Evolutionary conservation across 148 eudicot genomes (phyloP), one percentile per base, ranked within the genome.

Genomic region (Diospyros lotus): DNA sequence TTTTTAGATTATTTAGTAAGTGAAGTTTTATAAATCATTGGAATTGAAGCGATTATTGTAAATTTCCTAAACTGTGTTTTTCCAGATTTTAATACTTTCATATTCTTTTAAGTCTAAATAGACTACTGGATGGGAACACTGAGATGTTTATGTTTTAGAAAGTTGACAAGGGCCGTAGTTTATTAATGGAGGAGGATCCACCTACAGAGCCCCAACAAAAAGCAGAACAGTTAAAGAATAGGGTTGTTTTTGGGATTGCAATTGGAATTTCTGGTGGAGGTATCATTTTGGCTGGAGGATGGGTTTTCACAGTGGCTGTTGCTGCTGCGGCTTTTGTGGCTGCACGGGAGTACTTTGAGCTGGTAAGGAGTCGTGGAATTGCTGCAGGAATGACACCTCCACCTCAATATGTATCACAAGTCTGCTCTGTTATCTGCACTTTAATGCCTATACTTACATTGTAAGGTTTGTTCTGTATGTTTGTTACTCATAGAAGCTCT

Each of bases 311-410:
- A 2, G 78, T 84, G 58, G 90, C 83, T n/a, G 63, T 94, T 77
- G 86, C 97, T 76, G 93, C 89, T 76, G 88, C 83, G 28, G 89
- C 77, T 80, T 92, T 86, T 80, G 78, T 81, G 75, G 92, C 85
- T 71, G 82, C 98, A 63, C 87, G 94, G 75, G 98, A 94, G 77
- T 94, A 90, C 80, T 94, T 94, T 84, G 97, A 87, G 81, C 85
- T 94, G 74, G 97, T 94, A 68, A 87, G 98, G 71, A 94, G 98
- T 74, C 89, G 87, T 68, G 97, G 98, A 40, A 89, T 94, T 67
- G 83, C 98, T 61, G 79, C 84, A 55, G 97, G 98, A 77, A 94
- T 94, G 98, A 90, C 96, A 13, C 98, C 97, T 8, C 98, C 98
- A 64, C 98, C 98, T 76, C 90, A 90, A 82, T 92, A 85, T 81